Evolutionary conservation across 2,329 filamentous ascomycete genomes (phyloP), one percentile per base, ranked within the genome.

Genomic region (Trichoderma afroharzianum): DNA sequence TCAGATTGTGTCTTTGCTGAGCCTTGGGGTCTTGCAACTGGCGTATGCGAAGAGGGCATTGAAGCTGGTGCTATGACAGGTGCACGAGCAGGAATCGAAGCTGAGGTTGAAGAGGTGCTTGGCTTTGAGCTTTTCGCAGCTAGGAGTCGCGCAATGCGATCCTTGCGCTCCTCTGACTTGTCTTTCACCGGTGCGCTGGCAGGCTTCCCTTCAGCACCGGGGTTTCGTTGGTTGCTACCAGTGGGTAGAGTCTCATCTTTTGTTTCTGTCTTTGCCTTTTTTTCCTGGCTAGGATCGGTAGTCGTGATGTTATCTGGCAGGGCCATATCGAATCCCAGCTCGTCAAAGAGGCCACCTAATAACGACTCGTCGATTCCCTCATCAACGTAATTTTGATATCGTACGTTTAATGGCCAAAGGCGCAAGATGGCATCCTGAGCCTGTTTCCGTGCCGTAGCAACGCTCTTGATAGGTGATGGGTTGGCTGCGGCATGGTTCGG

Each of bases 141-240:
- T 69, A 94, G 85, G 70, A 94, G 86, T 63, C 91, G 89, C 4
- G 92, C 92, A 72, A 95, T 93, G 55, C 93, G 89, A 74, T 94
- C 92, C 75, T 93, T 93, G 26, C 93, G 87, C 76, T 92, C 90
- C 74, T 92, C 85, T 8, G 87, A 84, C 73, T 80, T 82, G 50
- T 80, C 77, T n/a, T 75, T 68, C 11, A 14, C 6, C 24, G 50
- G 59, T n/a, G 58, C 59, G 28, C 39, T 24, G 11, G 8, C 33
- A 36, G 63, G 28, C 8, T 30, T 50, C 33, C 36, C 26, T 28
- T 53, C 58, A 33, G 28, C 5, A 21, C 32, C 50, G 15, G 26
- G 11, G 14, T 14, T 9, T 28, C 32, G 26, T n/a, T 58, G 26
- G 7, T 36, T n/a, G 30, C 30, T 36, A 28, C n/a, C 33, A 11